Conservation (phyloP, 805 yeast genomes). For the Metschnikowia kunwiensis region DNA sequence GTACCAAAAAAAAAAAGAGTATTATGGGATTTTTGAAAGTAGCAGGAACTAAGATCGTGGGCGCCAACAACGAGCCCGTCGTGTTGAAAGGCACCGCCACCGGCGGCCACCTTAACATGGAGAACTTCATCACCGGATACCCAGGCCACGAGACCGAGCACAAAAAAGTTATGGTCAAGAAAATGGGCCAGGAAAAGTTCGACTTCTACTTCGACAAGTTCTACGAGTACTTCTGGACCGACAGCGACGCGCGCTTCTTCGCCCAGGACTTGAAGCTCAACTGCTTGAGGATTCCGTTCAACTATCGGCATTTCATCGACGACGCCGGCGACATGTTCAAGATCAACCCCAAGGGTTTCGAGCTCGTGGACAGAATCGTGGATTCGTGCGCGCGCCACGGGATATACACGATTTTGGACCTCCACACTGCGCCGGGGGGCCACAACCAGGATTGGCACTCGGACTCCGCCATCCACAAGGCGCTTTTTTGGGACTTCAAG, state of each 20-base stretch:
- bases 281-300: constrained; percentile 50
- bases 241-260: constrained; percentile 46
- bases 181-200: constrained; percentile 47
- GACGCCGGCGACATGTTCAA: constrained; percentile 43
- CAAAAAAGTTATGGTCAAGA: constrained; percentile 36
- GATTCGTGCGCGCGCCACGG: constrained; percentile 45
- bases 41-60: constrained; percentile 48
- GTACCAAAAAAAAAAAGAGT: too few species aligned
- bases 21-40: constrained; percentile 35
- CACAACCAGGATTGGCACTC: constrained; percentile 56
- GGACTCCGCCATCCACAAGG: constrained; percentile 46
- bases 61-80: constrained; percentile 35
- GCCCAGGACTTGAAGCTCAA: constrained; percentile 39
- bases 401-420: constrained; percentile 47
- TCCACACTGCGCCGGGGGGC: constrained; percentile 52
- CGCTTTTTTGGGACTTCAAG: constrained; percentile 50
- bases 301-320: constrained; percentile 48
- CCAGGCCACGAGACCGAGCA: constrained; percentile 55
- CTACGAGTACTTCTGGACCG: constrained; percentile 54
- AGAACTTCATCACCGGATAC: constrained; percentile 54
- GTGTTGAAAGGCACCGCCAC: constrained; percentile 48
- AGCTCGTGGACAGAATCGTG: constrained; percentile 41
- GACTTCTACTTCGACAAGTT: constrained; percentile 50
- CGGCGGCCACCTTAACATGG: constrained; percentile 55
- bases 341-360: constrained; percentile 45